phyloP scores from a whole-genome alignment of 1,139 yeast species.

The Candida freyschussii region DNA sequence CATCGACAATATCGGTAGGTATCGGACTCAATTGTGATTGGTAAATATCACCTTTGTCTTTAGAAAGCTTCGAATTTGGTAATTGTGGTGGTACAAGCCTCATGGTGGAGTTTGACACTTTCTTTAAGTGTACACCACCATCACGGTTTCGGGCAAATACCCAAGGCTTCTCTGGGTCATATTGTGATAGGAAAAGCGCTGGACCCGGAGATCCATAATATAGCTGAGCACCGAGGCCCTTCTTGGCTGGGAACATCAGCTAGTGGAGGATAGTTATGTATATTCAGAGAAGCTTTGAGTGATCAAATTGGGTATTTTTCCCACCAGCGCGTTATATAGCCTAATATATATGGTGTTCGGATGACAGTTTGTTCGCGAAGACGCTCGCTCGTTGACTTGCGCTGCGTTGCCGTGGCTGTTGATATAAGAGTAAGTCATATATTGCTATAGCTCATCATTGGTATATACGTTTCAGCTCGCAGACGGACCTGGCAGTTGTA shows the following conservation, averaged over 20 bases:
- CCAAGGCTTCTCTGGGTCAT: constrained; percentile 22
- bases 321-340: no score
- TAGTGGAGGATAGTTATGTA: no score
- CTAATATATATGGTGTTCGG: no score
- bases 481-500: no score
- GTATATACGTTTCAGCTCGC: no score
- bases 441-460: no score
- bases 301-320: no score
- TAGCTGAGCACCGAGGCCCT: constrained; percentile 39
- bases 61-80: not conserved
- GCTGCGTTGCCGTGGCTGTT: no score
- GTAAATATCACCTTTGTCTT: constrained; percentile 1
- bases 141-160: constrained; percentile 28
- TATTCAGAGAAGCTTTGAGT: no score
- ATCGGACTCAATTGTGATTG: constrained; percentile 1
- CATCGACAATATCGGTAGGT: constrained; percentile 3
- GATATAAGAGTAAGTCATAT: no score
- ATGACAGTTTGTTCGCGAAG: no score
- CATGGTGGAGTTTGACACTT: constrained; percentile 21
- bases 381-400: no score
- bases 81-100: constrained; percentile 12
- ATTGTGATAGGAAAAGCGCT: constrained; percentile 14
- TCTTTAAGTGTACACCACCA: constrained; percentile 22
- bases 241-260: constrained; percentile 40
- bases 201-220: constrained; percentile 38